Base-by-base conservation (phyloP, 2,329 filamentous ascomycete genomes). In the Ceratocystis cubensis region DNA sequence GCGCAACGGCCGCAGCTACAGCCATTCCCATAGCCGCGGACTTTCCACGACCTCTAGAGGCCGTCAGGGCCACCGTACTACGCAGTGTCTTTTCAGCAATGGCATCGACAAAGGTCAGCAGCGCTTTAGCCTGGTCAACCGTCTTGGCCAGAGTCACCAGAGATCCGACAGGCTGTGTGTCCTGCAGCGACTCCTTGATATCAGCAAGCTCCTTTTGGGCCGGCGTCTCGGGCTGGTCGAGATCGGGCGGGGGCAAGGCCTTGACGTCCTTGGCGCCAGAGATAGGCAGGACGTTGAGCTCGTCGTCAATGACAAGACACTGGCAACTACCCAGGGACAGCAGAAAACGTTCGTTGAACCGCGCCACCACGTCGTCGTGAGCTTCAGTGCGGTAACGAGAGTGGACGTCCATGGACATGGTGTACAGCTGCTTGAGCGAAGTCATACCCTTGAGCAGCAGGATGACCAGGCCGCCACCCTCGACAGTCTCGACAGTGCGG, bases 271-370 rank as follows among this genome's bases (percentile, higher is more conserved):
- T 96, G 69, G 91, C 94, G 64, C 94, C 94, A 1, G 94, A 99
- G 68, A 99, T 96, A 5, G 94, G 94, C 65, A 99, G 80, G 30
- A 99, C 94, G 74, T 99, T 99, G 73, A 99, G 80, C 78, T 99
- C 95, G 72, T 99, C 95, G 73, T 99, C 94, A 63, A 99, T 90
- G 17, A 99, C 93, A 71, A 99, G 81, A 75, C 94, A 99, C 68
- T 95, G 88, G 78, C 94, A 99, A 75, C 90, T 88, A n/a, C 94
- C 94, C 7, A 99, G 82, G 0, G 94, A 97, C 65, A 99, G 80
- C 30, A 99, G 89, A 74, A 99, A 99, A 20, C 94, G 86, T 79
- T 99, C 94, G 77, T 99, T 99, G 81, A 99, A 99, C 68, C 94
- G 84, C 62, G 94, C 92, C 48, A 93, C 88, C 48, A 99, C 93